Evolutionary conservation across 1,284 basidiomycete genomes (phyloP), one percentile per base, ranked within the genome.

Genomic region (Ceratobasidium sp.): DNA sequence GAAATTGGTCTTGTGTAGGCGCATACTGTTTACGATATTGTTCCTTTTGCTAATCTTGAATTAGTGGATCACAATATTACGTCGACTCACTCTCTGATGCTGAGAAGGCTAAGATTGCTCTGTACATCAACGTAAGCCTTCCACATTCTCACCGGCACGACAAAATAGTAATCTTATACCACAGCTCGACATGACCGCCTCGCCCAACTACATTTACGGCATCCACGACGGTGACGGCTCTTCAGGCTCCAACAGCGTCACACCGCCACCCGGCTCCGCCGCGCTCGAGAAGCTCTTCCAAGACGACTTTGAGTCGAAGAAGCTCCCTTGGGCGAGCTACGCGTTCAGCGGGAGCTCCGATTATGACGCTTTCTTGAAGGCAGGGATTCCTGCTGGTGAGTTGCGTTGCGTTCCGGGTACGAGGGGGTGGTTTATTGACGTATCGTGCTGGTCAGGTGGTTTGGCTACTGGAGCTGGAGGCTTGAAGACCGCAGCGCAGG

Each of bases 291-390:
- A 59, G 52, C 52, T 70, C 1, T 70, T 70, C 66, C 66, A 70
- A 41, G 54, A 26, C 18, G 66, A 70, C 35, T 70, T 70, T 54
- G 66, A 70, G 28, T 58, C 64, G 6, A 67, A 67, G 49, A 67
- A 67, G 52, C 35, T 67, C 28, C 64, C 64, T n/a, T 52, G 49
- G 44, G 47, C 46, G 35, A 43, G 50, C 16, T 70, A 70, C 18
- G 66, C 52, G 6, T 70, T 70, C 38, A 41, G 13, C 13, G 35
- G 62, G 1, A 58, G 54, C 38, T 58, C 54, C 8, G 66, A 70
- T 35, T 70, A 70, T 38, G 66, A 70, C 30, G 66, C 66, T n/a
- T 70, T 70, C 54, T 54, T 70, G 35, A 57, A 70, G 41, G 66
- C 66, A 23, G 66, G 66, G 7, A 70, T 70, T 59, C 66, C 66